Evolutionary conservation across 2,329 filamentous ascomycete genomes (phyloP), one percentile per base, ranked within the genome.

Genomic region (Fusarium sp.): DNA sequence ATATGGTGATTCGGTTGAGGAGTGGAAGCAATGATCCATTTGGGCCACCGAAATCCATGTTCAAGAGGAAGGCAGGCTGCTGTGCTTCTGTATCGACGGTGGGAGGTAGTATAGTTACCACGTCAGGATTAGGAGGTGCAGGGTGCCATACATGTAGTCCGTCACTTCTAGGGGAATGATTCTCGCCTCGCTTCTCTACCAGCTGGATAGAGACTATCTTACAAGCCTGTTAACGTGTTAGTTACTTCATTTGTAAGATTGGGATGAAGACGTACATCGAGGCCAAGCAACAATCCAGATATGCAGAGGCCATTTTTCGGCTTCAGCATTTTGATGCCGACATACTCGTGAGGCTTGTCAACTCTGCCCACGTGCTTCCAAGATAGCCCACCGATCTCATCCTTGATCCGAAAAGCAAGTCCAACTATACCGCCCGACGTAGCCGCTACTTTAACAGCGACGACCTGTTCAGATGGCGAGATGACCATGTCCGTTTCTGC

Each of bases 21-120:
- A 28, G 55, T 9, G 55, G 55, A 5, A 69, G 54, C 0, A 55
- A 8, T 2, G 20, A 48, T 11, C 65, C 68, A 3, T 31, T 28
- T 1, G 26, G 24, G 4, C 68, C 60, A 1, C 68, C 68, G 41
- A 70, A 61, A n/a, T 65, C 31, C 65, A 69, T 70, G n/a, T 70
- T 42, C 10, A 70, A 16, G 0, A 47, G 24, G 16, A 69, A 69
- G 3, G 16, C 12, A 4, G 48, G 39, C 10, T 53, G 13, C 3
- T 8, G 3, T 31, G 15, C 1, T 13, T 14, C 2, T 3, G 1
- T 1, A 15, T 31, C 11, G 9, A 22, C 4, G 2, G n/a, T 26
- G 7, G 3, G 24, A 24, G 26, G 22, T 2, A 15, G 12, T 5
- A 26, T 6, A 6, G 14, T n/a, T 4, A 7, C 22, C 8, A 45